Percentiles rank a stretch among this genome's conserved stretches.
These are phyloP conservation scores for Grifola frondosa DNA, from an alignment of 1,284 basidiomycete genomes.

Conservation along the genomic window DNA sequence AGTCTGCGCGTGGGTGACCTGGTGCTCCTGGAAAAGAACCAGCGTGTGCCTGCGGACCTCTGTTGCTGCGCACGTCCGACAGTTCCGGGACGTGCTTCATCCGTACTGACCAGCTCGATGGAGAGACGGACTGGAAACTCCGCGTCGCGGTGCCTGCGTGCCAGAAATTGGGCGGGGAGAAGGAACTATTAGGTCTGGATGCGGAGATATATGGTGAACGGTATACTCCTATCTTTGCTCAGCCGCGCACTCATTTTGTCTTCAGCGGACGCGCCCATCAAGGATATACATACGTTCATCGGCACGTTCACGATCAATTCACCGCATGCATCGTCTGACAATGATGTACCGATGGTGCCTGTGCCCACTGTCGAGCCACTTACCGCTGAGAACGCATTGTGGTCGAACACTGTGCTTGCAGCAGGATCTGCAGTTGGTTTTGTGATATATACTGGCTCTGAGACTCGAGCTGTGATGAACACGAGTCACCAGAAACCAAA, in stretches of 20 bases:
- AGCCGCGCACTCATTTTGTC: slow-evolving; percentile 9
- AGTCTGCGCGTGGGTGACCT: slow-evolving; percentile 91
- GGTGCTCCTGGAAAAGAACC: slow-evolving; percentile 93
- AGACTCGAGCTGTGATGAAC: slow-evolving; percentile 99
- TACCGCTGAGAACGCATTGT: slow-evolving; percentile 92
- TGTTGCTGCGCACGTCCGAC: slow-evolving; percentile 87
- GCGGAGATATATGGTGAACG: slow-evolving; percentile 81
- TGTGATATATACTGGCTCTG: slow-evolving; percentile 91
- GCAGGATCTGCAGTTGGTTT: slow-evolving; percentile 93
- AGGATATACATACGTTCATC: slow-evolving; percentile 96
- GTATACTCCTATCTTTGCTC: slow-evolving; percentile 2
- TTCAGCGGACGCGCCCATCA: slow-evolving; percentile 88
- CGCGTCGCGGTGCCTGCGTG: slow-evolving; percentile 85
- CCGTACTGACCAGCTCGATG: slow-evolving; percentile 96
- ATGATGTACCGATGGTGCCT: slow-evolving; percentile 56
- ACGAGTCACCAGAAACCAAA: slow-evolving; percentile 97
- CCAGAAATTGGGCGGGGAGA: slow-evolving; percentile 71
- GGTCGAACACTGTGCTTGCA: slow-evolving; percentile 97
- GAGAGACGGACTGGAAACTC: slow-evolving; percentile 99
- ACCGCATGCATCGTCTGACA: slow-evolving; percentile 40
- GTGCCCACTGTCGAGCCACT: slow-evolving; percentile 74
- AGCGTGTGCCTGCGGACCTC: slow-evolving; percentile 94
- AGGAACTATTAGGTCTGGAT: slow-evolving; percentile 70
- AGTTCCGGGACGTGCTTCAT: slow-evolving; percentile 93
- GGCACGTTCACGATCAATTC: slow-evolving; percentile 86